phyloP scores from a whole-genome alignment of 257 asterid species.

The Ilex asprella region DNA sequence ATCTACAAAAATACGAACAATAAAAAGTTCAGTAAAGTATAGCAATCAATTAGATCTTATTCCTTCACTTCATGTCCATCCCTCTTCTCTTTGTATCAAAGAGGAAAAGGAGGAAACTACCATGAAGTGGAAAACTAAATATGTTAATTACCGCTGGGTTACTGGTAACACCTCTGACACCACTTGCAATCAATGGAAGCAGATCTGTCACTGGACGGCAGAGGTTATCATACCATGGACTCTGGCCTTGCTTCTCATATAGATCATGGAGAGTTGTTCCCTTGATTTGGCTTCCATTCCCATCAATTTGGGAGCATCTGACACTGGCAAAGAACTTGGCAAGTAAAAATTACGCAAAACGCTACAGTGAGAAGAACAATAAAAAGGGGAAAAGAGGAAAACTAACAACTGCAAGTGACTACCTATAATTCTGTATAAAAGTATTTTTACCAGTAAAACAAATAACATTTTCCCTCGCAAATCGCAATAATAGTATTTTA shows the following conservation, averaged over 20 bases:
- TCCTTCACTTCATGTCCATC: not conserved
- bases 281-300: conserved; percentile 65
- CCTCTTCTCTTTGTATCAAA: not conserved
- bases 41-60: not conserved
- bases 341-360: not conserved
- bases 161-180: conserved; percentile 97
- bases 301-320: conserved; percentile 65
- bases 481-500: too few relatives aligned
- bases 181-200: conserved; percentile 82
- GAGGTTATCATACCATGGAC: conserved; percentile 97
- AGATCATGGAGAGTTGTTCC: conserved; percentile 92
- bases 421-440: not conserved
- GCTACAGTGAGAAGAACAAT: not conserved
- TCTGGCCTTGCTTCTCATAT: conserved; percentile 90
- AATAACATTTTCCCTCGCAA: not conserved
- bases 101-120: not conserved
- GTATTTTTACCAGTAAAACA: too few relatives aligned
- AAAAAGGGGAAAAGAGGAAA: not conserved
- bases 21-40: not conserved
- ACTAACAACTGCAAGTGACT: not conserved
- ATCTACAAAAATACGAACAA: not conserved
- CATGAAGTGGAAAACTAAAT: not conserved
- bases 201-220: conserved; percentile 99
- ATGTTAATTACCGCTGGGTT: conserved; percentile 75
- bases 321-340: conserved; percentile 39